Evolutionary conservation across 78 protist species (phyloP).

Genomic region (Planoprotostelium fungivorum): DNA sequence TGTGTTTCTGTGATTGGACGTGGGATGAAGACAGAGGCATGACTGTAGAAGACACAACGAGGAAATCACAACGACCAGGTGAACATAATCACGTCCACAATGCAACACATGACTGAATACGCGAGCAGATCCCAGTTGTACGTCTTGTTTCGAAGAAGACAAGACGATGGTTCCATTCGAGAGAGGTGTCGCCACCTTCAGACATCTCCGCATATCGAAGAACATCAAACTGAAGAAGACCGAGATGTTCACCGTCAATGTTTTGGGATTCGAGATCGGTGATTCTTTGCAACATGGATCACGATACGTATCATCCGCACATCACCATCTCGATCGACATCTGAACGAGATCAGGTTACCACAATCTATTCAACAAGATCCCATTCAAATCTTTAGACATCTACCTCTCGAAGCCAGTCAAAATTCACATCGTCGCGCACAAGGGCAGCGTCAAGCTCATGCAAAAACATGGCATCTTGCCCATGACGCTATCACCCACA

Average conservation of each 20-base stretch:
- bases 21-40: not conserved
- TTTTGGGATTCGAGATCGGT: not conserved
- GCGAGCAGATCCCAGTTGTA: not conserved
- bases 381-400: not conserved
- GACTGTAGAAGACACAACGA: not conserved
- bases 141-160: not conserved
- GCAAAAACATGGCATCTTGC: not conserved
- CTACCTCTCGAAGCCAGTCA: not conserved
- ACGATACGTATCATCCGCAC: too few relatives aligned
- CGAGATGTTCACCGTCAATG: not conserved
- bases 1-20: not conserved
- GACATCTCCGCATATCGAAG: not conserved
- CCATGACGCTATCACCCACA: not conserved
- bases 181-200: not conserved
- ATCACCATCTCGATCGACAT: too few relatives aligned
- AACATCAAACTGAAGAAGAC: not conserved
- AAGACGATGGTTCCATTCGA: not conserved
- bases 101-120: not conserved
- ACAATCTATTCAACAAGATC: not conserved
- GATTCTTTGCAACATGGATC: not conserved
- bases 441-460: not conserved
- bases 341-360: not conserved
- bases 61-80: not conserved
- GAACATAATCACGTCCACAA: not conserved
- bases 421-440: not conserved